Evolutionary conservation across 768 basidiomycete genomes (phyloP).

Genomic region (Russula compacta): DNA sequence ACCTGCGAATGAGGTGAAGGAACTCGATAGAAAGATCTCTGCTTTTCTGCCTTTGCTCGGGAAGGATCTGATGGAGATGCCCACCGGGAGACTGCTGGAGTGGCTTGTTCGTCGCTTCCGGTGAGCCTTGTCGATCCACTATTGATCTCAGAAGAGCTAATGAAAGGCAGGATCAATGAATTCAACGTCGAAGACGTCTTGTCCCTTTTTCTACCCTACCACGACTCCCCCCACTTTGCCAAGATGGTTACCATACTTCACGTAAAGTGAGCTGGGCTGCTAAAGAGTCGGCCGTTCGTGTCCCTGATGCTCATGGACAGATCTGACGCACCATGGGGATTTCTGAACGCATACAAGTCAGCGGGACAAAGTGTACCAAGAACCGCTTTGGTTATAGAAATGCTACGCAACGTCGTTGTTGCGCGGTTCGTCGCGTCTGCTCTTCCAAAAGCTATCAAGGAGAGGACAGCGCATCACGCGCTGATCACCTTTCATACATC

Average conservation of each 20-base stretch:
- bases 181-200: conserved; percentile 80
- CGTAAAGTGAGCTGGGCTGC: conserved; percentile 43
- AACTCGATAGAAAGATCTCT: conserved; percentile 53
- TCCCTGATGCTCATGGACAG: conserved; percentile 29
- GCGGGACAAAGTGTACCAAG: conserved; percentile 70
- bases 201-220: conserved; percentile 84
- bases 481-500: conserved; percentile 79
- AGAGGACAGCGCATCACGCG: conserved; percentile 42
- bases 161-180: conserved; percentile 65
- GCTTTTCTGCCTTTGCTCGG: conserved; percentile 64
- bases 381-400: conserved; percentile 61
- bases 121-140: conserved; percentile 32
- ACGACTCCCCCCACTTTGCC: conserved; percentile 88
- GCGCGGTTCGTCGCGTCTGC: conserved; percentile 63
- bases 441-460: conserved; percentile 49
- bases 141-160: not conserved
- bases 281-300: not conserved
- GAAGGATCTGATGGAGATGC: conserved; percentile 71
- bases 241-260: conserved; percentile 87
- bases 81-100: conserved; percentile 78
- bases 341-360: conserved; percentile 67
- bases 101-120: conserved; percentile 94
- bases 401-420: conserved; percentile 61
- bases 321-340: conserved; percentile 52
- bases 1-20: conserved; percentile 47